Evolutionary conservation across 2,329 filamentous ascomycete species (phyloP).

Genomic region (Apiospora aurea): DNA sequence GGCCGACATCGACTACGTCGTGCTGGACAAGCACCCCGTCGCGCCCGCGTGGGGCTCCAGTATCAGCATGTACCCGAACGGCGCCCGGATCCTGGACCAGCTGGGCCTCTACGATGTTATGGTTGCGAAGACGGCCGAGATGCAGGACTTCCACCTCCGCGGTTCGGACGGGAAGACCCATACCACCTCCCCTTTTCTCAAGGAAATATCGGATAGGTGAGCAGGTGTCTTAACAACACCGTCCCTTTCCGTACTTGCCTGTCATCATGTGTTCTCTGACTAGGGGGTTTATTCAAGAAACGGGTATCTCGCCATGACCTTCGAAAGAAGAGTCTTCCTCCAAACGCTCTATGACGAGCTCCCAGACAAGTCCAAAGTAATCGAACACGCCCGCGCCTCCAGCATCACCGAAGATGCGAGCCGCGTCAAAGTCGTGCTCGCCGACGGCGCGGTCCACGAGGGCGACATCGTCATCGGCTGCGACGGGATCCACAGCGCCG

Average conservation of each 20-base stretch:
- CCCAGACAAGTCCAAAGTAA: slow-evolving; percentile 3
- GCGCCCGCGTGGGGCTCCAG: background rate
- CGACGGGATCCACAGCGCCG: slow-evolving; percentile 9
- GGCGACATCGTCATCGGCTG: slow-evolving; percentile 12
- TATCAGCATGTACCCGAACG: background rate
- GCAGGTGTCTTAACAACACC: background rate
- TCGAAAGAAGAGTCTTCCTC: background rate
- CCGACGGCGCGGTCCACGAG: background rate
- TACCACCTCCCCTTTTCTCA: background rate
- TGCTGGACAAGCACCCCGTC: slow-evolving; percentile 16
- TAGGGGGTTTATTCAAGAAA: background rate
- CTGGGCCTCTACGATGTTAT: background rate
- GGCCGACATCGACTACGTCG: slow-evolving; percentile 16
- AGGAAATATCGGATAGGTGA: background rate
- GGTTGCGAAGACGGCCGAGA: background rate
- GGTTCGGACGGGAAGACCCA: background rate
- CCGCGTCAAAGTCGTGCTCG: background rate
- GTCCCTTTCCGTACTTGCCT: background rate
- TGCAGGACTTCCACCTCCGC: background rate
- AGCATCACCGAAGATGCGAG: background rate
- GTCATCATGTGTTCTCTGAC: background rate
- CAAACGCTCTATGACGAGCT: background rate
- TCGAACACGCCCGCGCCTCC: background rate
- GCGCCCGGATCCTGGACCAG: slow-evolving; percentile 10
- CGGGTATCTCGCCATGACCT: background rate